Conservation (phyloP, 176 grass and related monocot genomes). For the Puccinellia tenuiflora region DNA sequence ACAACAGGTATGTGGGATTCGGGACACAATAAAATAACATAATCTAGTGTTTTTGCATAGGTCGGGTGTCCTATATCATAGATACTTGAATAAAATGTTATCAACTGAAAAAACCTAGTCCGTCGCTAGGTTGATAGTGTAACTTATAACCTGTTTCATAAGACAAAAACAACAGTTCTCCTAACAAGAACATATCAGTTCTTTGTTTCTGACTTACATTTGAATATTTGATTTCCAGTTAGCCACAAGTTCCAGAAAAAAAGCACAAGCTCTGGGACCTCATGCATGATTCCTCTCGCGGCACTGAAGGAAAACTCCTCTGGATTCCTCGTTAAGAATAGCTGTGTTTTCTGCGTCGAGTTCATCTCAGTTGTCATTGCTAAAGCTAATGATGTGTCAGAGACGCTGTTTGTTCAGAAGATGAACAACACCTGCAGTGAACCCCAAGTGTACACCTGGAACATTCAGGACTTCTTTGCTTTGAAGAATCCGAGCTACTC, state of each 20-base stretch:
- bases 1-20: too few relatives aligned
- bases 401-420: slow-evolving; percentile 24
- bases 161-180: not conserved
- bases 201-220: not conserved
- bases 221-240: slow-evolving; percentile 21
- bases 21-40: too few relatives aligned
- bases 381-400: not conserved
- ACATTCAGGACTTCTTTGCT: slow-evolving; percentile 17
- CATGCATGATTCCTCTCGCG: slow-evolving; percentile 28
- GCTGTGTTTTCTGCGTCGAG: slow-evolving; percentile 28
- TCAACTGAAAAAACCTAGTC: not conserved
- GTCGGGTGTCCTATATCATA: not conserved
- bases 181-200: not conserved
- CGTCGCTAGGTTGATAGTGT: not conserved
- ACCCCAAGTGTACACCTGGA: slow-evolving; percentile 9
- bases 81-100: not conserved
- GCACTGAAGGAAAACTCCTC: not conserved
- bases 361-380: slow-evolving; percentile 11
- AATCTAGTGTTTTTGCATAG: not conserved
- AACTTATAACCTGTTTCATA: not conserved
- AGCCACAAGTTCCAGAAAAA: slow-evolving; percentile 18
- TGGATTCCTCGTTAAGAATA: slow-evolving; percentile 19
- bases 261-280: slow-evolving; percentile 8
- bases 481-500: slow-evolving; percentile 5
- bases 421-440: slow-evolving; percentile 1